Evolutionary conservation across 2,329 filamentous ascomycete species (phyloP).

Genomic region (Orbilia brochopaga): DNA sequence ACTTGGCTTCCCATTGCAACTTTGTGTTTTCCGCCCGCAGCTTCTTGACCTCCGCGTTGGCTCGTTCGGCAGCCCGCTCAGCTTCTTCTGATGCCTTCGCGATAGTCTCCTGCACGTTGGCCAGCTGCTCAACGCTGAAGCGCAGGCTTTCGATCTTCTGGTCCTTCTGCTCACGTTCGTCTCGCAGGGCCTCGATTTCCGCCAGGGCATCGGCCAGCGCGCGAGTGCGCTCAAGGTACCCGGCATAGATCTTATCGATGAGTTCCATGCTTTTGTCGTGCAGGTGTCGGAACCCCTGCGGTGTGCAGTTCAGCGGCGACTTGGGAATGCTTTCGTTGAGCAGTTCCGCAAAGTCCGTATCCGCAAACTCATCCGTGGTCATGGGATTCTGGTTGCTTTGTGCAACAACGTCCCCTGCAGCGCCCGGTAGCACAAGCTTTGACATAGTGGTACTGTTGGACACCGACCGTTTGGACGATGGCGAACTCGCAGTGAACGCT

Average conservation of each 20-base stretch:
- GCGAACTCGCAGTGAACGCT: conserved; percentile 31
- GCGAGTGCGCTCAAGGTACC: conserved; percentile 36
- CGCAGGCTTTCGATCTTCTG: conserved; percentile 40
- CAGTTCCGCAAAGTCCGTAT: conserved; percentile 30
- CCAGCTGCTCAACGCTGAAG: conserved; percentile 43
- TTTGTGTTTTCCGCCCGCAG: conserved; percentile 30
- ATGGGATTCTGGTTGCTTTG: conserved; percentile 40
- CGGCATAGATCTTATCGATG: conserved; percentile 31
- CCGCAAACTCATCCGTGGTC: conserved; percentile 43
- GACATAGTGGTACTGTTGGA: conserved; percentile 47
- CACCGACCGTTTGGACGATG: conserved; percentile 44
- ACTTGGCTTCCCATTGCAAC: conserved; percentile 33
- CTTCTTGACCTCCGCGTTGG: conserved; percentile 42
- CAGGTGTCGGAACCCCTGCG: conserved; percentile 37
- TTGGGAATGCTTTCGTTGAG: conserved; percentile 25
- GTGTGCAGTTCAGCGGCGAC: conserved; percentile 41
- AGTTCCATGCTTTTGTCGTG: conserved; percentile 31
- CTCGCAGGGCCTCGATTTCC: conserved; percentile 32
- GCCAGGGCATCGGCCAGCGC: conserved; percentile 33
- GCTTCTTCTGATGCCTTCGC: conserved; percentile 45
- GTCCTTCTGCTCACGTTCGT: conserved; percentile 43
- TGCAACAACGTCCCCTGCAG: conserved; percentile 6
- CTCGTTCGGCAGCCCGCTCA: conserved; percentile 26
- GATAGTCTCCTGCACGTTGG: conserved; percentile 41
- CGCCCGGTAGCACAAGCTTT: conserved; percentile 44